A percentile compares a stretch with the other conserved stretches of the same genome.
Conservation (phyloP, 176 grass and related monocot species). For the Carex cristatella region DNA sequence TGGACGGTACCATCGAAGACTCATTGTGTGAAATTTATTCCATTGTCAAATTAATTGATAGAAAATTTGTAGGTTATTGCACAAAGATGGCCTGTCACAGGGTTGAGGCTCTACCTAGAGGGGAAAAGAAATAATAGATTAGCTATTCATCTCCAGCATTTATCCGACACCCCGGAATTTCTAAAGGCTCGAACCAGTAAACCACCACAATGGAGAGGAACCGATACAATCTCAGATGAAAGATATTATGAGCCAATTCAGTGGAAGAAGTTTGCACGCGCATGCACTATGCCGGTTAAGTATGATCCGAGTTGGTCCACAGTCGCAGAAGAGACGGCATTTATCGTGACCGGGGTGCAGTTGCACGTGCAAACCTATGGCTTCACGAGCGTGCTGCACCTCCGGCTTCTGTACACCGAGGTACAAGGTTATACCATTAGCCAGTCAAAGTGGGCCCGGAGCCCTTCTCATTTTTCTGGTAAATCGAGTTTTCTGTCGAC, state of each 20-base stretch:
- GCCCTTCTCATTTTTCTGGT: conserved; percentile 23
- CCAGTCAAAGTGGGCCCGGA: conserved; percentile 59
- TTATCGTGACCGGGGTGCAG: conserved; percentile 68
- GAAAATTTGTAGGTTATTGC: conserved; percentile 53
- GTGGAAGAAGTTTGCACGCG: conserved; percentile 62
- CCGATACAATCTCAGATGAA: conserved; percentile 52
- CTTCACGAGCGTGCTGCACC: conserved; percentile 47
- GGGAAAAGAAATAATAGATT: conserved; percentile 78
- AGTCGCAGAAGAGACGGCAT: neutral
- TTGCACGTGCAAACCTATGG: conserved; percentile 41
- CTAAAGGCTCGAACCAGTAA: conserved; percentile 1
- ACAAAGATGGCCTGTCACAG: conserved; percentile 56
- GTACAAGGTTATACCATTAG: conserved; percentile 39
- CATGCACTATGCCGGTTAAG: conserved; percentile 74
- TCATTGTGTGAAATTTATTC: neutral
- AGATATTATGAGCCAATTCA: conserved; percentile 69
- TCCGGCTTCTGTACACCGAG: conserved; percentile 63
- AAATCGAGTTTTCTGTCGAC: conserved; percentile 50
- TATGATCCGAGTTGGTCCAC: conserved; percentile 45
- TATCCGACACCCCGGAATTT: conserved; percentile 51
- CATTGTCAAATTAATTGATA: conserved; percentile 17
- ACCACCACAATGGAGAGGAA: conserved; percentile 47
- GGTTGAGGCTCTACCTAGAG: conserved; percentile 86
- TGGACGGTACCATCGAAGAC: neutral
- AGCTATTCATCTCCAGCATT: conserved; percentile 76